Percentiles rank a stretch among this genome's conserved stretches.
Conservation (phyloP, 2,329 filamentous ascomycete genomes). For the Alternaria panax region DNA sequence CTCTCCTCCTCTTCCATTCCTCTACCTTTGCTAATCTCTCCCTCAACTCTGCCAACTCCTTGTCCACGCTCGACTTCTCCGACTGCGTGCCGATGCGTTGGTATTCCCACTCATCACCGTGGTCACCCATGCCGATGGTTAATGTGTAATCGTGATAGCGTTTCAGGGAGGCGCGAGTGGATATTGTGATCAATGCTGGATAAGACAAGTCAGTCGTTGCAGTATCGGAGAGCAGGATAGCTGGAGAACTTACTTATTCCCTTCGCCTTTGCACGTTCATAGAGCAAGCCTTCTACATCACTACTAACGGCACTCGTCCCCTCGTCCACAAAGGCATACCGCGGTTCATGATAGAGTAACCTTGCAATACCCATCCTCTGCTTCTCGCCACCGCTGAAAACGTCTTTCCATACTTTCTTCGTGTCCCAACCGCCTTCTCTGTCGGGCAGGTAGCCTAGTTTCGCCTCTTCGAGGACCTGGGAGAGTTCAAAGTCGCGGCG, state of each 20-base stretch:
- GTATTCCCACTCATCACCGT: conserved; percentile 89
- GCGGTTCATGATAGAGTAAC: conserved; percentile 90
- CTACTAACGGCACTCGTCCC: conserved; percentile 92
- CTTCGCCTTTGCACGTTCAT: conserved; percentile 89
- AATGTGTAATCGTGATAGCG: conserved; percentile 95
- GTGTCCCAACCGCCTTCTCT: conserved; percentile 97
- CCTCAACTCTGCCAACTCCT: conserved; percentile 83
- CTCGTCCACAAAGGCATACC: conserved; percentile 94
- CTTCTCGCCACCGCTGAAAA: conserved; percentile 96
- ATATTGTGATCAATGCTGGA: conserved; percentile 88
- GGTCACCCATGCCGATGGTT: conserved; percentile 78
- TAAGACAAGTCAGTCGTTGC: neutral
- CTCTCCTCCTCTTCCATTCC: conserved; percentile 77
- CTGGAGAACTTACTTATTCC: conserved; percentile 78
- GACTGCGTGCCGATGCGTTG: conserved; percentile 91
- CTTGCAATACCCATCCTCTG: conserved; percentile 92
- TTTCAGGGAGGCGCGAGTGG: conserved; percentile 90
- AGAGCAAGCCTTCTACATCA: conserved; percentile 92
- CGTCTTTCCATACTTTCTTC: conserved; percentile 97
- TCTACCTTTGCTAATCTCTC: conserved; percentile 83
- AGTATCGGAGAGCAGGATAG: neutral
- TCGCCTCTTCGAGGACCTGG: conserved; percentile 79
- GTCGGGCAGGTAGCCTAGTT: conserved; percentile 85
- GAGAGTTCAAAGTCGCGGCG: conserved; percentile 80
- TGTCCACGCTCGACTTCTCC: conserved; percentile 92